Conservation (phyloP, 768 basidiomycete genomes). For the Grammothele lineata region DNA sequence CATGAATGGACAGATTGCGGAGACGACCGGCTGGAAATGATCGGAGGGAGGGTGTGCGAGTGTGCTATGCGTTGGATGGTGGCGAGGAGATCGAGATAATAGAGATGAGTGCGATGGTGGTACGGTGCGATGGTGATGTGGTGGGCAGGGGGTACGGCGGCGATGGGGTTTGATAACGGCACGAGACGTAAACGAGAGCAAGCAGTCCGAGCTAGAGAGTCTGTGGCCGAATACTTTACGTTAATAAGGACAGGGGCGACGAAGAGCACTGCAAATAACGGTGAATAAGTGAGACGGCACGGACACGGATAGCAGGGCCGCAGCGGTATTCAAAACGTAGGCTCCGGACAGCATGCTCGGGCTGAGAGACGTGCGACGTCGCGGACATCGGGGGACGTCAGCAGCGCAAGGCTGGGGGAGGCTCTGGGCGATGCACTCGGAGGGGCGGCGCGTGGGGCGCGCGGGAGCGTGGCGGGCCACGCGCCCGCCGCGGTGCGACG, state of each 20-base stretch:
- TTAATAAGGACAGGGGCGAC: neutral
- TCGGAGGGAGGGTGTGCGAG: too few relatives aligned
- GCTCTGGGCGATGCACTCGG: neutral
- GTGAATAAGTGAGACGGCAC: neutral
- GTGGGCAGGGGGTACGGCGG: neutral
- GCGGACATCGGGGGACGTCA: too few relatives aligned
- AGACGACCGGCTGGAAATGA: too few relatives aligned
- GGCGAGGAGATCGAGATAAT: neutral
- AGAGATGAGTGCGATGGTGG: conserved; percentile 8
- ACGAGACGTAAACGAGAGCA: conserved; percentile 8
- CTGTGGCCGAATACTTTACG: too few relatives aligned
- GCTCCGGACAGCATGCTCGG: too few relatives aligned
- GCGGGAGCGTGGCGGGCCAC: conserved; percentile 6
- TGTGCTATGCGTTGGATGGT: too few relatives aligned
- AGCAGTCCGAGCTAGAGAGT: conserved; percentile 2
- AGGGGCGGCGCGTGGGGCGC: neutral
- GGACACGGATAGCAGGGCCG: too few relatives aligned
- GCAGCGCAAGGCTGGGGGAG: too few relatives aligned
- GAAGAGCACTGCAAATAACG: conserved; percentile 9
- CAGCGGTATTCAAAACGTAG: too few relatives aligned
- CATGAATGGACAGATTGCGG: too few relatives aligned
- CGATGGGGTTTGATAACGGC: conserved; percentile 16
- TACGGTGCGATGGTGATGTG: conserved; percentile 10
- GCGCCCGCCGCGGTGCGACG: conserved; percentile 17
- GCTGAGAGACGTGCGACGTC: too few relatives aligned